These are phyloP conservation scores for Globisporangium alternatum DNA, from an alignment of 352 stramenopile species.

Conservation along the genomic window DNA sequence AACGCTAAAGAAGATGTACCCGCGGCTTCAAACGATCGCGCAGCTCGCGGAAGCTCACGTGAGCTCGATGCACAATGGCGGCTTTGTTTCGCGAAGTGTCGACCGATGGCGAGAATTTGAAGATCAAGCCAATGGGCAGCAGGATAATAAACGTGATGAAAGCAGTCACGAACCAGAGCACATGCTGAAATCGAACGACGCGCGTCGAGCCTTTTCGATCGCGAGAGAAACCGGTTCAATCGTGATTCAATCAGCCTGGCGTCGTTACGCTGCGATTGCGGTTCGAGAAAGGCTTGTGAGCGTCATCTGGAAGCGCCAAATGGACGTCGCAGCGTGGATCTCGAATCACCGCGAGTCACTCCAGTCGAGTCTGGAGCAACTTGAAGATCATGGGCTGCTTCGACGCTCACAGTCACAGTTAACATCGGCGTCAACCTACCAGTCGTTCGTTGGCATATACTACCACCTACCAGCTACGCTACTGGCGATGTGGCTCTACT, in stretches of 20 bases:
- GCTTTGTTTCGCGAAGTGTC: slow-evolving; percentile 46
- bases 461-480: slow-evolving; percentile 34
- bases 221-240: slow-evolving; percentile 35
- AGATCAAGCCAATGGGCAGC: background rate
- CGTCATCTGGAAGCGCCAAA: slow-evolving; percentile 36
- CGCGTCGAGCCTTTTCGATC: slow-evolving; percentile 17
- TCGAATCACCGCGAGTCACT: slow-evolving; percentile 1
- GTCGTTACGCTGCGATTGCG: slow-evolving; percentile 26
- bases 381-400: background rate
- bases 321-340: slow-evolving; percentile 42
- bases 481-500: slow-evolving; percentile 41
- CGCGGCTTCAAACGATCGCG: slow-evolving; percentile 43
- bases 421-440: background rate
- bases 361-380: slow-evolving; percentile 10
- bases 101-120: slow-evolving; percentile 35
- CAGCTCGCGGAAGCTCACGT: slow-evolving; percentile 43
- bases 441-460: slow-evolving; percentile 17
- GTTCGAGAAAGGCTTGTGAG: slow-evolving; percentile 23
- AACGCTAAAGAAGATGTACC: slow-evolving; percentile 12
- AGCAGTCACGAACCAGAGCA: slow-evolving; percentile 1
- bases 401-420: background rate
- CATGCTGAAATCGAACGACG: slow-evolving; percentile 17
- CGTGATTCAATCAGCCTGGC: slow-evolving; percentile 53
- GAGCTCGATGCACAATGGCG: slow-evolving; percentile 29
- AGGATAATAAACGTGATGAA: background rate